Evolutionary conservation across 169 alveolate species (phyloP).

Genomic region (Eimeria sp.): DNA sequence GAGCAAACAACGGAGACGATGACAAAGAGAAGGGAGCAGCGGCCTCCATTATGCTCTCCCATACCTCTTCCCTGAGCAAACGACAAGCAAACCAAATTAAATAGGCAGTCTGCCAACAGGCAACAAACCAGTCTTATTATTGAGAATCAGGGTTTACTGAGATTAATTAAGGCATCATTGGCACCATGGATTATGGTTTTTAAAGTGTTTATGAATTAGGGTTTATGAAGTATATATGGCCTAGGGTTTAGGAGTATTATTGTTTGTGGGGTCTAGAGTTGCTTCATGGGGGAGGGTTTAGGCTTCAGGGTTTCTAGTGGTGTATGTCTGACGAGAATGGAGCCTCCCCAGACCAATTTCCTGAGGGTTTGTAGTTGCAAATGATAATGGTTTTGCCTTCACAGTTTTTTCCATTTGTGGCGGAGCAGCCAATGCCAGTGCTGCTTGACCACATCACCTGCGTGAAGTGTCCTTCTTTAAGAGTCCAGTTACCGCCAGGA

Average conservation of each 20-base stretch:
- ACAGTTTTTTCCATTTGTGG: neutral
- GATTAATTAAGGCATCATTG: no score
- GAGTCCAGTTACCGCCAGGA: conserved; percentile 10
- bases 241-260: no score
- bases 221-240: no score
- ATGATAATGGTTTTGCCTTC: neutral
- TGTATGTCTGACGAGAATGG: conserved; percentile 70
- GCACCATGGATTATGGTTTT: no score
- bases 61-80: conserved; percentile 6
- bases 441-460: conserved; percentile 73
- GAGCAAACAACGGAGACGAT: neutral
- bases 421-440: conserved; percentile 77
- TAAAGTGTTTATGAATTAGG: no score
- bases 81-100: no score
- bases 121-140: neutral
- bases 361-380: conserved; percentile 69
- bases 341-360: conserved; percentile 49
- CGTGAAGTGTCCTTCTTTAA: conserved; percentile 56
- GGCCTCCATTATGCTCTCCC: conserved; percentile 1
- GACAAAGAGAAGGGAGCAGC: neutral
- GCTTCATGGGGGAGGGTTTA: no score
- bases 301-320: no score
- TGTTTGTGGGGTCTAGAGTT: no score
- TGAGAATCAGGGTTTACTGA: no score
- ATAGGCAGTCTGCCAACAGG: no score